Evolutionary conservation across 805 yeast genomes (phyloP), one percentile per base, ranked within the genome.

Genomic region (Ogataea paraovalis): DNA sequence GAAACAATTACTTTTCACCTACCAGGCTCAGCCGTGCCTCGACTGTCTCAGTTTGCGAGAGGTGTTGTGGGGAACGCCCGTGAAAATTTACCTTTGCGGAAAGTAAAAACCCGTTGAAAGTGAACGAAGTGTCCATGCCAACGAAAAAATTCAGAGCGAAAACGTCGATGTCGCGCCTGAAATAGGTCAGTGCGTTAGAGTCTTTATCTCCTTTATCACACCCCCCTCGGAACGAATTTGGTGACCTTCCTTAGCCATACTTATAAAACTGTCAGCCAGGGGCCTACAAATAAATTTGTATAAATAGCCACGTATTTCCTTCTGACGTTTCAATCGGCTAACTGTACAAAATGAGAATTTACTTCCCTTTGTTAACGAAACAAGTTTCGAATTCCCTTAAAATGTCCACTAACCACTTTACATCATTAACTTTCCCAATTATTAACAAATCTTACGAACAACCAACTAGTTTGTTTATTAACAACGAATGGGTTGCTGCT

Each of bases 381-480:
- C 39, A 39, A 39, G 7, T 33, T 21, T 37, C 32, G n/a, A 39
- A 44, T 8, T 39, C 33, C 10, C n/a, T 32, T 10, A 45, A 46
- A 39, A 53, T 53, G 56, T 42, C 59, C 28, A n/a, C 52, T 10
- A 19, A 32, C 7, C 56, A 64, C 33, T 50, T 59, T 22, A 54
- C 59, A 43, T 60, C 65, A 9, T 55, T 67, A 36, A 63, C 61
- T n/a, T 60, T 67, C 56, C 71, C 71, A 49, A 45, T 62, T 37
- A 55, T 62, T 43, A 66, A 67, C 58, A 59, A 62, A 48, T 48
- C 64, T 7, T 63, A 61, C 50, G 61, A 58, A 39, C 72, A 68
- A 55, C 72, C 72, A 45, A 77, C 80, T 45, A 87, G 87, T 57
- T 66, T 80, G 61, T 80, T 80, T 72, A 82, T 82, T 62, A 79